A percentile compares a stretch with the other conserved stretches of the same genome.
Evolutionary conservation across 805 yeast species (phyloP).

Genomic region (Hanseniaspora taiwanica): DNA sequence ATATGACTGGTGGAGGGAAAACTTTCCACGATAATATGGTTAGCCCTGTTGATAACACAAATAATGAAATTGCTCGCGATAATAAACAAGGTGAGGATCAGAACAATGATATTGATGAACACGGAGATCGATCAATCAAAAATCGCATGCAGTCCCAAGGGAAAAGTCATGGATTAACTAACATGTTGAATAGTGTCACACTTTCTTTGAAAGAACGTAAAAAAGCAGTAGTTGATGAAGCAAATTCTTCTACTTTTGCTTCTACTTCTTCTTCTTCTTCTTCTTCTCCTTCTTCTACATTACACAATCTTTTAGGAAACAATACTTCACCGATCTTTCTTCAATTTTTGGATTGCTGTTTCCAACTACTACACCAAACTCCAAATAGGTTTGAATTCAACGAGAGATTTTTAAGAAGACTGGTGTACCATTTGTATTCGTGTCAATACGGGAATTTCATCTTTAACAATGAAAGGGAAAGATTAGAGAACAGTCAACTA

Average conservation of each 20-base stretch:
- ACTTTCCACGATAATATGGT: slow-evolving; percentile 30
- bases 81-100: neutral
- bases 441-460: slow-evolving; percentile 92
- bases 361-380: slow-evolving; percentile 59
- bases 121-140: slow-evolving; percentile 28
- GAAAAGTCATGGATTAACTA: slow-evolving; percentile 34
- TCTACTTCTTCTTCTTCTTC: no score
- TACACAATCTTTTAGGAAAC: neutral
- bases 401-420: slow-evolving; percentile 71
- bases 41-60: slow-evolving; percentile 3
- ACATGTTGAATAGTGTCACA: slow-evolving; percentile 32
- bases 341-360: slow-evolving; percentile 83
- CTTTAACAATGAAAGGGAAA: slow-evolving; percentile 59
- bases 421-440: slow-evolving; percentile 79
- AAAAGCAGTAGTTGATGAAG: slow-evolving; percentile 1
- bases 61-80: neutral
- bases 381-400: slow-evolving; percentile 75
- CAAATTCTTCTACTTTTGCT: no score
- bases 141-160: no score
- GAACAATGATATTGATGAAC: neutral
- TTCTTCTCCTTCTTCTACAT: no score
- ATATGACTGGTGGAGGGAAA: slow-evolving; percentile 39
- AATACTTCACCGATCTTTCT: slow-evolving; percentile 67
- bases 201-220: neutral
- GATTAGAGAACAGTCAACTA: slow-evolving; percentile 28